Conservation (phyloP, 768 basidiomycete genomes). For the Russula ochroleuca region DNA sequence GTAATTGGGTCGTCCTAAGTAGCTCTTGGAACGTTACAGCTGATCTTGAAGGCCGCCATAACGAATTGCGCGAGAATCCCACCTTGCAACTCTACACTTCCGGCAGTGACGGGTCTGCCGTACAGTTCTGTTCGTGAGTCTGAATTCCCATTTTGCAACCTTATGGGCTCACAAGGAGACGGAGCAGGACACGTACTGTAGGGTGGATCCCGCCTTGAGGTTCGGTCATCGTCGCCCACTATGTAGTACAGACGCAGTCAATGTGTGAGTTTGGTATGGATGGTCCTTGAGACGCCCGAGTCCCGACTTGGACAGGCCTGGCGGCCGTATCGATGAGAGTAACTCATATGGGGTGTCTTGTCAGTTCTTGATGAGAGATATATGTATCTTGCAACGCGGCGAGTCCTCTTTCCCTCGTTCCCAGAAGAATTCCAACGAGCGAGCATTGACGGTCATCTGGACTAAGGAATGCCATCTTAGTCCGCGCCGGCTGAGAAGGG, state of each 20-base stretch:
- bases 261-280: constrained; percentile 40
- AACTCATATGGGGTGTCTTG: too few relatives aligned
- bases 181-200: constrained; percentile 46
- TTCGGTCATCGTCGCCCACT: constrained; percentile 55
- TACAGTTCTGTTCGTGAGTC: constrained; percentile 15
- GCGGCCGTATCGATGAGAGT: too few relatives aligned
- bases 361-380: too few relatives aligned
- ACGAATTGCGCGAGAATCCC: constrained; percentile 45
- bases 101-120: constrained; percentile 30
- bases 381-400: too few relatives aligned
- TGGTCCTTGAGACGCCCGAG: background rate
- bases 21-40: background rate
- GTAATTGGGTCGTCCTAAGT: background rate
- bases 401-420: too few relatives aligned
- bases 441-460: too few relatives aligned
- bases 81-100: constrained; percentile 43
- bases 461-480: too few relatives aligned
- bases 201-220: constrained; percentile 52
- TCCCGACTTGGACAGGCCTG: background rate
- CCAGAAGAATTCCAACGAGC: too few relatives aligned
- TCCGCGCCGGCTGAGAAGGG: too few relatives aligned
- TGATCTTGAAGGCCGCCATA: constrained; percentile 23
- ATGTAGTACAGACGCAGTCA: constrained; percentile 56
- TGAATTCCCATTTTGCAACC: constrained; percentile 21
- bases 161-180: constrained; percentile 35